Evolutionary conservation across 495 filamentous ascomycete species (phyloP), one percentile per base, ranked within the genome.

Genomic region (Aspergillus heteromorphus): DNA sequence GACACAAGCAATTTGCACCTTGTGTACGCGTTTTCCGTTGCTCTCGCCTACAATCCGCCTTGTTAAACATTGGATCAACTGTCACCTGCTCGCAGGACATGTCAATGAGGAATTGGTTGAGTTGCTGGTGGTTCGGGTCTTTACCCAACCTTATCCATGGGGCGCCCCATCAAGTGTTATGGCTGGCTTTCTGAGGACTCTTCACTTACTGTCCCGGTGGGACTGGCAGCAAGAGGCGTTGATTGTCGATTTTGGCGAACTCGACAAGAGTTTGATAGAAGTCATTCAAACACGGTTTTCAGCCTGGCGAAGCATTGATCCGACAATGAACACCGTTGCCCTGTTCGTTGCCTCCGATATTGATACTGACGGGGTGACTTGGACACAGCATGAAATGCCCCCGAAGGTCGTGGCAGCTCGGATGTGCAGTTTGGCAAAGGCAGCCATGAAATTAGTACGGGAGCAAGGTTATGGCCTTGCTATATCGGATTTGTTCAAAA

Each of bases 221-320:
- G 91, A 97, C 61, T 98, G 93, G 93, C 83, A 88, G 18, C 71
- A 78, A 23, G 85, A 89, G 21, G 88, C 93, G 0, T 76, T 96
- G 23, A 79, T 96, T 31, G 73, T 97, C 20, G 88, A 96, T 64
- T 76, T 91, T 65, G 48, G 73, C 70, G 52, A 83, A 80, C 20
- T 93, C 79, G 83, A 55, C 38, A 65, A 66, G 8, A 52, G 67
- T 40, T 60, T 70, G 16, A 78, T 87, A 1, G 69, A 82, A 29
- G 68, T 68, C 2, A 89, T 92, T 55, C 75, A 75, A 10, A 87
- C 84, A 16, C 83, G 85, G 0, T 84, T 97, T 51, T 79, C 87
- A 30, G 87, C 88, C 1, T 81, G 77, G 78, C 79, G 93, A 48
- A 90, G 84, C 57, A 85, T 91, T 45, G 95, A 98, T 62, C 91